Percentiles rank a stretch among this genome's conserved stretches.
Conservation (phyloP, 805 yeast species). For the Kodamaea lidongshanica region DNA sequence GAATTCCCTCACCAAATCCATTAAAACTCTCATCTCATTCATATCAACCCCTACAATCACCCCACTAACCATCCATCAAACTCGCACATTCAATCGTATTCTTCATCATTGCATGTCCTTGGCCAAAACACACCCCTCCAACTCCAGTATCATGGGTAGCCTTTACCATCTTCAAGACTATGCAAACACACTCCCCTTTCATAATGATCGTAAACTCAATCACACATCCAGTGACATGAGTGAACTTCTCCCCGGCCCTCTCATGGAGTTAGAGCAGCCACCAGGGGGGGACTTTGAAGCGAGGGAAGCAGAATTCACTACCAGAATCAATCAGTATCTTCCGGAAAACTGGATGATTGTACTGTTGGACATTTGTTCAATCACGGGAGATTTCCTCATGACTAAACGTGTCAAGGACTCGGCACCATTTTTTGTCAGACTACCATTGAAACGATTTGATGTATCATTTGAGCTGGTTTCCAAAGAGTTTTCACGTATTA, state of each 20-base stretch:
- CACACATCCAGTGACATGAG: conserved; percentile 9
- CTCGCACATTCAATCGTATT: conserved; percentile 12
- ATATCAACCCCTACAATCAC: conserved; percentile 6
- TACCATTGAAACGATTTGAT: conserved; percentile 53
- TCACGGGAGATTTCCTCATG: conserved; percentile 53
- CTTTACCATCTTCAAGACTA: conserved; percentile 19
- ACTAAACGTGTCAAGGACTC: conserved; percentile 32
- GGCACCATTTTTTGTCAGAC: conserved; percentile 43
- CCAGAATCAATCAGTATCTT: conserved; percentile 8
- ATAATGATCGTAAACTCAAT: conserved; percentile 15
- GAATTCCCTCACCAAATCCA: no score
- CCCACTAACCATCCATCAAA: conserved; percentile 11
- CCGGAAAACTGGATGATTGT: conserved; percentile 55
- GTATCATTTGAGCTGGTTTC: conserved; percentile 39
- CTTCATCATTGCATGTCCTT: conserved; percentile 15
- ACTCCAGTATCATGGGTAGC: no score
- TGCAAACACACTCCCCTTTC: conserved; percentile 15
- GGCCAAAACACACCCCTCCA: no score
- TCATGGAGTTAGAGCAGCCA: conserved; percentile 1
- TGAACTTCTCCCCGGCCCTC: conserved; percentile 9
- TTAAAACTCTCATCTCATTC: no score
- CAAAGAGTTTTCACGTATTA: conserved; percentile 35
- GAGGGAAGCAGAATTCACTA: conserved; percentile 7
- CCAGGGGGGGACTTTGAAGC: conserved; percentile 2
- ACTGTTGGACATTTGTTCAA: conserved; percentile 53